Evolutionary conservation across 441 rosid species (phyloP).

Genomic region (Euphorbia corollata): DNA sequence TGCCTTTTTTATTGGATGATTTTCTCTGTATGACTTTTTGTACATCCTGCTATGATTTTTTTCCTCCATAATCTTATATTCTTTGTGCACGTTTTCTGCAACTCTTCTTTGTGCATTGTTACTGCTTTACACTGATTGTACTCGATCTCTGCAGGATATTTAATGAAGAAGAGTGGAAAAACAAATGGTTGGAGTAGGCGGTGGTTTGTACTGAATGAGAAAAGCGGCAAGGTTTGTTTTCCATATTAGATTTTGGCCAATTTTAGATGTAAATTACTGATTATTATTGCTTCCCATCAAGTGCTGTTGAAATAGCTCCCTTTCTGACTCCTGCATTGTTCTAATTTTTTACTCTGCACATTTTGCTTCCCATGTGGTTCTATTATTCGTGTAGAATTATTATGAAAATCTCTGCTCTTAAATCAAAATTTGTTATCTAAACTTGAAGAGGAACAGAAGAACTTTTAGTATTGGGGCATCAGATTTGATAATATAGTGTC

Average conservation of each 20-base stretch:
- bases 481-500: not conserved
- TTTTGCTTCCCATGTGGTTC: not conserved
- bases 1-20: not conserved
- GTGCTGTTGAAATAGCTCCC: conserved; percentile 1
- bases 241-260: conserved; percentile 7
- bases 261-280: not conserved
- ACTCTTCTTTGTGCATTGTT: no score
- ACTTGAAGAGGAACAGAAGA: not conserved
- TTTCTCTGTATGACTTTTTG: not conserved
- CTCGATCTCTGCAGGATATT: conserved; percentile 20
- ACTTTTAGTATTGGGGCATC: not conserved
- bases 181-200: conserved; percentile 87
- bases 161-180: conserved; percentile 84
- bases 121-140: conserved; percentile 1
- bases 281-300: not conserved
- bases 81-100: no score
- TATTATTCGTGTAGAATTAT: not conserved
- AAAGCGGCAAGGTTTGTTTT: conserved; percentile 77
- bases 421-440: not conserved
- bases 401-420: not conserved
- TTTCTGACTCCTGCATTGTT: not conserved
- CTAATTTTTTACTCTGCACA: not conserved
- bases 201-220: conserved; percentile 97
- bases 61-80: not conserved
- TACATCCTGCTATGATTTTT: not conserved